Percentiles rank a stretch among this genome's conserved stretches.
Evolutionary conservation across 2,329 filamentous ascomycete genomes (phyloP).

Genomic region (Aotearoamyces nothofagi): DNA sequence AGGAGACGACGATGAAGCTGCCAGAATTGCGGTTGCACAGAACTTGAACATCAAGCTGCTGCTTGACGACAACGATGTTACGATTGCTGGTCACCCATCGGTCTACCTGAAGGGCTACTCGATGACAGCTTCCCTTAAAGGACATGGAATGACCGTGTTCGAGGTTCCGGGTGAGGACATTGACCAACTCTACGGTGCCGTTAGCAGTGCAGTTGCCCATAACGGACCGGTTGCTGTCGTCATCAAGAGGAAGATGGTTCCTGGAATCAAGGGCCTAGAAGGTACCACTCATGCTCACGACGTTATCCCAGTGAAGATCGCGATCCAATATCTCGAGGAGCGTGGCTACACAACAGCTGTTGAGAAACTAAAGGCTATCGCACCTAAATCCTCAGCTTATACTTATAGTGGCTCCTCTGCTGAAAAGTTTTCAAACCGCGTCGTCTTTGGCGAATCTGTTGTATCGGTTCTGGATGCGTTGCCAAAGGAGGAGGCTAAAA

Average conservation of each 20-base stretch:
- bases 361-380: constrained; percentile 8
- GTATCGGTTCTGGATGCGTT: constrained; percentile 21
- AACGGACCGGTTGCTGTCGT: constrained; percentile 19
- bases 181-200: constrained; percentile 20
- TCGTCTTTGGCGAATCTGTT: constrained; percentile 24
- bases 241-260: constrained; percentile 20
- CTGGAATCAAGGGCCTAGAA: constrained; percentile 22
- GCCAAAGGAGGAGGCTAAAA: constrained; percentile 21
- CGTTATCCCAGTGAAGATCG: constrained; percentile 22
- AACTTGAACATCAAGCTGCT: constrained; percentile 23
- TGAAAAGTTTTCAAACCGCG: constrained; percentile 22
- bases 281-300: constrained; percentile 22
- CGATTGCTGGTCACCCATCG: constrained; percentile 24
- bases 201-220: constrained; percentile 19
- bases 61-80: constrained; percentile 25
- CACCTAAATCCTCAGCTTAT: constrained; percentile 14
- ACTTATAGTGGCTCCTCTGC: constrained; percentile 17
- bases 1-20: constrained; percentile 25
- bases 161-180: constrained; percentile 22
- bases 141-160: constrained; percentile 22
- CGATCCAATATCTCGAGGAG: constrained; percentile 21
- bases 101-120: constrained; percentile 23
- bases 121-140: constrained; percentile 18
- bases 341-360: constrained; percentile 19
- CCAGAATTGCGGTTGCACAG: constrained; percentile 21